Evolutionary conservation across 1,284 basidiomycete species (phyloP).

Genomic region (Ustilago crameri): DNA sequence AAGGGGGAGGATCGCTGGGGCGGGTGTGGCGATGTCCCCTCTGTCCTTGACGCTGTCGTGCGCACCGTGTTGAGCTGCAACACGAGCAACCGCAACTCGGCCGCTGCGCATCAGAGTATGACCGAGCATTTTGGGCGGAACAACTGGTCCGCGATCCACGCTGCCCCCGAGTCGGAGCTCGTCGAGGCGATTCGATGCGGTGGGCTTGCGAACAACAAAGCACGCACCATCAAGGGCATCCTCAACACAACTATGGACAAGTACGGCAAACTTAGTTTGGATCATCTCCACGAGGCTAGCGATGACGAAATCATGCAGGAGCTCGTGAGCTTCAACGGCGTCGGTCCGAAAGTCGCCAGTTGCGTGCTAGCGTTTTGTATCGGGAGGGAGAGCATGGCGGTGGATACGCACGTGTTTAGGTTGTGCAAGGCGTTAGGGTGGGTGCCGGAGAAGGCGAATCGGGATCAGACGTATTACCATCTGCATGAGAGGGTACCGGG

Average conservation of each 20-base stretch:
- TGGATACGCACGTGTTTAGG: constrained; percentile 76
- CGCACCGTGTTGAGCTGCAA: constrained; percentile 81
- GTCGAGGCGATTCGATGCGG: constrained; percentile 76
- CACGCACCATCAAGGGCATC: constrained; percentile 72
- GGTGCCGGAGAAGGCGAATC: constrained; percentile 75
- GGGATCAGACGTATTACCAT: constrained; percentile 78
- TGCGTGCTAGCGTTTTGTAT: constrained; percentile 83
- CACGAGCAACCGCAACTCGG: constrained; percentile 76
- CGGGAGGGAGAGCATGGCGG: constrained; percentile 78
- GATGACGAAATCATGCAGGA: constrained; percentile 77
- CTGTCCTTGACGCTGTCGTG: constrained; percentile 77
- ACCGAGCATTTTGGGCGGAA: constrained; percentile 75
- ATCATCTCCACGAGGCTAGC: constrained; percentile 69
- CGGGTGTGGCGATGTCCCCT: constrained; percentile 56
- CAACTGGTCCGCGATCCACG: constrained; percentile 75
- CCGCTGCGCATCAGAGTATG: constrained; percentile 75
- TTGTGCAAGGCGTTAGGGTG: constrained; percentile 77
- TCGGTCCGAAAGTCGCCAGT: constrained; percentile 82
- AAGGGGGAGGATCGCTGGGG: constrained; percentile 43
- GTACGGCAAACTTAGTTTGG: constrained; percentile 67
- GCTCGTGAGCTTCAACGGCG: constrained; percentile 70
- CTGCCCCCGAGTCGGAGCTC: constrained; percentile 72
- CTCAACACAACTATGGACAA: constrained; percentile 37
- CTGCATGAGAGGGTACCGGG: constrained; percentile 76
- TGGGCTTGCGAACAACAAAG: constrained; percentile 80